A percentile compares a stretch with the other conserved stretches of the same genome.
Conservation (phyloP, 805 yeast species). For the Priceomyces medius region DNA sequence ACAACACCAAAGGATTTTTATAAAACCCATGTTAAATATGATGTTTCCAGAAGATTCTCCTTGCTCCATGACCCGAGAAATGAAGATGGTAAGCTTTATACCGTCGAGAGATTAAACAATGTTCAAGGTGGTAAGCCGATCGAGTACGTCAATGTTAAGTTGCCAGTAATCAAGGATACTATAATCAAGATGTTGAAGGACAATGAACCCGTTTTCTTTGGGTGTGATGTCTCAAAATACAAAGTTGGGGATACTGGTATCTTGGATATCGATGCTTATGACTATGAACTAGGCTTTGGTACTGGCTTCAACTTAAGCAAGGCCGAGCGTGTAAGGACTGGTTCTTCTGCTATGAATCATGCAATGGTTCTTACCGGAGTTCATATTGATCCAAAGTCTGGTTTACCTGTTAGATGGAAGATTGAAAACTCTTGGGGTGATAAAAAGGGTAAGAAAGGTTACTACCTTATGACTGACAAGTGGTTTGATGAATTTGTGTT, state of each 20-base stretch:
- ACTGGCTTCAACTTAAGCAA: conserved; percentile 53
- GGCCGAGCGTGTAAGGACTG: conserved; percentile 67
- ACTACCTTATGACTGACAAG: conserved; percentile 41
- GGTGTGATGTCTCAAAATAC: conserved; percentile 84
- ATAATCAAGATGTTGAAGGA: conserved; percentile 67
- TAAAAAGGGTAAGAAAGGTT: conserved; percentile 40
- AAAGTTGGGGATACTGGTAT: conserved; percentile 61
- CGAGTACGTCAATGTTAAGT: conserved; percentile 66
- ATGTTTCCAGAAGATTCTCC: conserved; percentile 56
- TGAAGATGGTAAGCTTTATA: conserved; percentile 57
- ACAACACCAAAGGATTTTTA: conserved; percentile 70
- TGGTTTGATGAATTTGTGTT: conserved; percentile 46
- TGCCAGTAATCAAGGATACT: conserved; percentile 54
- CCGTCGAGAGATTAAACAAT: conserved; percentile 75
- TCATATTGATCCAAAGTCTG: conserved; percentile 56
- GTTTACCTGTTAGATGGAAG: conserved; percentile 43
- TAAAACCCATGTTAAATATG: conserved; percentile 50
- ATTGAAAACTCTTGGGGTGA: conserved; percentile 47
- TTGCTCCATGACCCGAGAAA: conserved; percentile 83
- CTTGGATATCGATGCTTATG: conserved; percentile 70
- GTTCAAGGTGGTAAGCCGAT: conserved; percentile 69
- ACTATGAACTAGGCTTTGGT: conserved; percentile 57
- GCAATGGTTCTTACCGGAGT: conserved; percentile 87
- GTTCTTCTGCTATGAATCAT: conserved; percentile 81
- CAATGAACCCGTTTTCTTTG: conserved; percentile 82